Evolutionary conservation across 2,329 filamentous ascomycete species (phyloP).

Genomic region (Geoglossum cookeanum): DNA sequence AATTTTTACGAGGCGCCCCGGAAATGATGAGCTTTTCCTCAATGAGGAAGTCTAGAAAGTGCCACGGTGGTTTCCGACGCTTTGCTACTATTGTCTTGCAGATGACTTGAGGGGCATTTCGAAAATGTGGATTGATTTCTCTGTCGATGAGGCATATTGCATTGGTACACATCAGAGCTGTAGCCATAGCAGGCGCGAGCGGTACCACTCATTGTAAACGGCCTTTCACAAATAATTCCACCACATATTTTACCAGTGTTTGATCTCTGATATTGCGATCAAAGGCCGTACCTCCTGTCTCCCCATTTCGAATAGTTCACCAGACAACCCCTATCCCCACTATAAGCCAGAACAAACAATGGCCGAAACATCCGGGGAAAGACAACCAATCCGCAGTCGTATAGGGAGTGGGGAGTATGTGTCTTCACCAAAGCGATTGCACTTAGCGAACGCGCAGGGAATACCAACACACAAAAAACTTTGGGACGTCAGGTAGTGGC

Average conservation of each 20-base stretch:
- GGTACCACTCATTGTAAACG: neutral
- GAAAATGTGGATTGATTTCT: neutral
- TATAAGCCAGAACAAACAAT: neutral
- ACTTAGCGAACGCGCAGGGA: neutral
- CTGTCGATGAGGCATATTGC: neutral
- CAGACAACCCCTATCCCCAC: neutral
- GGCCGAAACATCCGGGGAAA: neutral
- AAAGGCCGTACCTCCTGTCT: no score
- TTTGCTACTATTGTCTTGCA: neutral
- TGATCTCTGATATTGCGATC: no score
- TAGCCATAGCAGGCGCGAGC: neutral
- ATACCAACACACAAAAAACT: neutral
- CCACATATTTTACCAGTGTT: neutral
- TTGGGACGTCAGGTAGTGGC: neutral
- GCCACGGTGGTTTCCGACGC: neutral
- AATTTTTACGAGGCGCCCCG: constrained; percentile 41
- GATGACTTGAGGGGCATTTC: neutral
- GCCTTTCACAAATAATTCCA: neutral
- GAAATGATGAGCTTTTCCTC: no score
- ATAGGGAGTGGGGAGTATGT: neutral
- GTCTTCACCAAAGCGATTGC: neutral
- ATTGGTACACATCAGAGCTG: neutral
- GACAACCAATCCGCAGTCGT: neutral
- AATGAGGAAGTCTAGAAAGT: neutral
- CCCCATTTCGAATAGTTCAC: neutral